phyloP scores from a whole-genome alignment of 139 green algal genomes.

The Coccomyxa sp. region DNA sequence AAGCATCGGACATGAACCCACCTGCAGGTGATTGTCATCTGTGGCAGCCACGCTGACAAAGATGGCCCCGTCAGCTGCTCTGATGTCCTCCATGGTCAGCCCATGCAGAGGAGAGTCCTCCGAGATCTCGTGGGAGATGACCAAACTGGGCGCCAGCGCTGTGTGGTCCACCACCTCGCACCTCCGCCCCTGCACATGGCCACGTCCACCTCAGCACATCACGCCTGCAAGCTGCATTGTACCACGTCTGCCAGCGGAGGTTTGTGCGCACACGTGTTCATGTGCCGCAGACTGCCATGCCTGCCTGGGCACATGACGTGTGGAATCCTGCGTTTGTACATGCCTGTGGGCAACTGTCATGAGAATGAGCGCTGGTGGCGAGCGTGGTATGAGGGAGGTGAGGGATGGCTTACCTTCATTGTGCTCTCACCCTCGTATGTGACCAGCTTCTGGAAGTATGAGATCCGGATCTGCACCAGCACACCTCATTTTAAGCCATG shows the following conservation, averaged over 20 bases:
- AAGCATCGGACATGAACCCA: neutral
- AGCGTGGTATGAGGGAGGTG: neutral
- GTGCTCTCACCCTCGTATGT: slow-evolving; percentile 29
- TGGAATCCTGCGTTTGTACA: neutral
- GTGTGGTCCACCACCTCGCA: slow-evolving; percentile 18
- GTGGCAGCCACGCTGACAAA: slow-evolving; percentile 5
- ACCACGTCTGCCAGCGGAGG: too few relatives aligned
- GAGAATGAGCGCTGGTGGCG: neutral
- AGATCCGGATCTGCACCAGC: slow-evolving; percentile 8
- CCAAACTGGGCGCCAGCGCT: slow-evolving; percentile 27
- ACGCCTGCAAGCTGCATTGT: neutral
- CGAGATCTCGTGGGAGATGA: slow-evolving; percentile 14
- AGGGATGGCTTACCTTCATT: neutral
- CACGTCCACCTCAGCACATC: neutral
- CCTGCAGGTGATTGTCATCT: slow-evolving; percentile 5
- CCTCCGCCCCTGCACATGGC: neutral
- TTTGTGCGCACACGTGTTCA: neutral
- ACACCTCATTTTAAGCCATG: neutral
- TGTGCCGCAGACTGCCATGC: neutral
- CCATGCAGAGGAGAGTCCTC: neutral
- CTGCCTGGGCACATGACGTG: neutral
- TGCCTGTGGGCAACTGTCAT: neutral
- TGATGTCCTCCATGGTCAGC: neutral
- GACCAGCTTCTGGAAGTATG: slow-evolving; percentile 12
- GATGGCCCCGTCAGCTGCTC: neutral